Evolutionary conservation across 805 yeast species (phyloP), one percentile per base, ranked within the genome.

Genomic region (Kazachstania psychrophila): DNA sequence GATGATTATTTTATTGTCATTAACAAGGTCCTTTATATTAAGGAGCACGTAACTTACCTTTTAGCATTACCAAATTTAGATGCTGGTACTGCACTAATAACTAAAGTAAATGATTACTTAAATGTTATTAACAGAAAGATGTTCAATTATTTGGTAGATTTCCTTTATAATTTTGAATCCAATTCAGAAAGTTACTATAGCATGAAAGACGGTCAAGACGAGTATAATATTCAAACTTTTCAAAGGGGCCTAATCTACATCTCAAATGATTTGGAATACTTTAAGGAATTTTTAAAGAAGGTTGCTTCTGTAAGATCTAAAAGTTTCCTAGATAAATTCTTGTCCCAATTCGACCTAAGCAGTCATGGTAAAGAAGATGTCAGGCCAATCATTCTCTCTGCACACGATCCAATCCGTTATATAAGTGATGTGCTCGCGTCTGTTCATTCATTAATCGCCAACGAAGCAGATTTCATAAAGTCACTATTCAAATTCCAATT

Each of bases 401-500:
- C 83, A 0, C 81, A 81, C 54, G 95, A 89, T 54, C 83, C 96
- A 1, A 66, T 77, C 18, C 67, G 95, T 38, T 88, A 78, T 45
- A 66, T 85, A 13, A 94, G 96, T 18, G 96, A 87, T 54, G 69
- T 92, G 23, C 62, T 92, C 26, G 97, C 97, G 0, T 83, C 82
- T 64, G 70, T 87, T 2, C 96, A 92, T 54, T 74, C 88, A 2
- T 70, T 84, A 4, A 77, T 87, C 22, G 94, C 87, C 4, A 84
- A 85, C 59, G 98, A 92, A 57, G 70, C 77, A 28, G 98, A 92
- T 52, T 68, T 79, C 22, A 69, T 89, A 5, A 68, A 69, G 7
- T 68, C 77, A 14, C 60, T 89, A 34, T 77, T 89, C 38, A 69
- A 69, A 31, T 60, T 64, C 31, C 42, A 50, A 26, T 30, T 46